phyloP scores from a whole-genome alignment of 2,329 filamentous ascomycete genomes.

The Coniella lustricola region DNA sequence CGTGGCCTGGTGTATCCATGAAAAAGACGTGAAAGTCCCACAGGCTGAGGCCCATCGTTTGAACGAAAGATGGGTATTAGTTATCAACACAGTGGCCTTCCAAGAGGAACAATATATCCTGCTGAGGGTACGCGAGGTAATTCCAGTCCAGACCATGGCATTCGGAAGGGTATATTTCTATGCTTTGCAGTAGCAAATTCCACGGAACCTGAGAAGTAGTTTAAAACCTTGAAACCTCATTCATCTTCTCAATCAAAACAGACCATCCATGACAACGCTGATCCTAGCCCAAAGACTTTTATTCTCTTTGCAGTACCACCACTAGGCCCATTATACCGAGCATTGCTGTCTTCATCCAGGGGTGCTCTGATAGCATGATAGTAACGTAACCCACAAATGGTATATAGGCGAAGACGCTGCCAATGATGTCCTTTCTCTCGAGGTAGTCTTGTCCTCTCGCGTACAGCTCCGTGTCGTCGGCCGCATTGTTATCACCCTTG shows the following conservation, averaged over 20 bases:
- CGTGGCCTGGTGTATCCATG: too few species aligned
- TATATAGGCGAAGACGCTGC: slow-evolving; percentile 84
- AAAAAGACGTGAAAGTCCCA: too few species aligned
- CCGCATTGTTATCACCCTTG: slow-evolving; percentile 94
- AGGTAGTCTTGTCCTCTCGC: slow-evolving; percentile 82
- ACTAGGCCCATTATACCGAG: slow-evolving; percentile 90
- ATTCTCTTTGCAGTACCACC: slow-evolving; percentile 89
- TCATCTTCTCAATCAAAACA: neutral
- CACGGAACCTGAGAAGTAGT: neutral
- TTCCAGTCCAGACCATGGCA: too few species aligned
- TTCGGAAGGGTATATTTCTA: too few species aligned
- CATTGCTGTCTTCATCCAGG: slow-evolving; percentile 95
- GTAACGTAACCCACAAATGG: slow-evolving; percentile 97
- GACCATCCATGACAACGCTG: neutral
- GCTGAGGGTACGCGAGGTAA: too few species aligned
- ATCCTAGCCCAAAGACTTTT: neutral
- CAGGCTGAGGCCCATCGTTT: too few species aligned
- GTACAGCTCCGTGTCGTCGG: slow-evolving; percentile 82
- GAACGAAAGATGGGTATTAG: too few species aligned
- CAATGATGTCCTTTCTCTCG: slow-evolving; percentile 82
- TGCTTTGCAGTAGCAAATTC: too few species aligned
- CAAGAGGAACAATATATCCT: too few species aligned
- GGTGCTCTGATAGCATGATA: slow-evolving; percentile 89
- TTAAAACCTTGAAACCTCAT: neutral
- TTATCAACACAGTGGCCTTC: too few species aligned